Conservation (phyloP, 1,139 yeast species). For the Debaryomycetaceae sp. region DNA sequence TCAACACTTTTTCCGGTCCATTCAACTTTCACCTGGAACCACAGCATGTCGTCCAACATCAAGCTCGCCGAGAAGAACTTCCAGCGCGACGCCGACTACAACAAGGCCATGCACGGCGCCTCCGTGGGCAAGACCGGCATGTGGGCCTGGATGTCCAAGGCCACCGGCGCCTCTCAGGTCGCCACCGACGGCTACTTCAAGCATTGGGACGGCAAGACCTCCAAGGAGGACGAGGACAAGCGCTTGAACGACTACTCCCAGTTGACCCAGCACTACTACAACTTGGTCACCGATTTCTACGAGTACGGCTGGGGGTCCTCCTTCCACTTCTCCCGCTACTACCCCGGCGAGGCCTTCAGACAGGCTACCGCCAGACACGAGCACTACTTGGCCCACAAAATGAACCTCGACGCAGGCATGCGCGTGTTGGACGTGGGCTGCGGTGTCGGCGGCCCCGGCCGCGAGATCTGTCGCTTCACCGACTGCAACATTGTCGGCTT, state of each 20-base stretch:
- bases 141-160: slow-evolving; percentile 64
- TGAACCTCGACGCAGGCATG: slow-evolving; percentile 70
- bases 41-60: slow-evolving; percentile 5
- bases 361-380: slow-evolving; percentile 98
- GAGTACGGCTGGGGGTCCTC: slow-evolving; percentile 99
- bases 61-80: slow-evolving; percentile 27
- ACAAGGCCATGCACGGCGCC: slow-evolving; percentile 80
- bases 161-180: slow-evolving; percentile 66
- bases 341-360: slow-evolving; percentile 84
- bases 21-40: slow-evolving; percentile 3
- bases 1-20: slow-evolving; percentile 1
- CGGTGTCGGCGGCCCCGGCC: slow-evolving; percentile 99
- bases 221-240: slow-evolving; percentile 63
- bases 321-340: slow-evolving; percentile 95
- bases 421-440: slow-evolving; percentile 96
- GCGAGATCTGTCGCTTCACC: slow-evolving; percentile 89
- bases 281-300: slow-evolving; percentile 88
- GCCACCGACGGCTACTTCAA: slow-evolving; percentile 88
- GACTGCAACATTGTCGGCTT: slow-evolving; percentile 81
- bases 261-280: slow-evolving; percentile 91
- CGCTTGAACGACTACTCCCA: slow-evolving; percentile 80
- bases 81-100: slow-evolving; percentile 50
- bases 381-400: slow-evolving; percentile 84
- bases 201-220: slow-evolving; percentile 90
- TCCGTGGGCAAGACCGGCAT: slow-evolving; percentile 60